Evolutionary conservation across 2,329 filamentous ascomycete genomes (phyloP), one percentile per base, ranked within the genome.

Genomic region (Pyricularia pennisetigena): DNA sequence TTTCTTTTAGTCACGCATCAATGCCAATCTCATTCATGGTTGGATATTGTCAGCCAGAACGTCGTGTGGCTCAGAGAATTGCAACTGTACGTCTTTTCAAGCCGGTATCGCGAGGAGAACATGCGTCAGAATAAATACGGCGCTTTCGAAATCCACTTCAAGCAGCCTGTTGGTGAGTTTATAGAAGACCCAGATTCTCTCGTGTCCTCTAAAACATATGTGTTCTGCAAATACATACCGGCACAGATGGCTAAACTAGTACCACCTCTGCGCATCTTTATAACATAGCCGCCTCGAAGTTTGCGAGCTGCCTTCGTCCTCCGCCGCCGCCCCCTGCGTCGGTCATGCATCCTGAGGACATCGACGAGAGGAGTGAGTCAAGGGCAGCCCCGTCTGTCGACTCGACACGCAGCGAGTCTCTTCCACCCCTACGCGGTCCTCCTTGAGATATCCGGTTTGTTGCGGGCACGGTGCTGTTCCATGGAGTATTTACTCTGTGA

Each of bases 1-100:
- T 69, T 67, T 57, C 32, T 16, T 63, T 3, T 66, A 87, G 85
- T 88, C 28, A 86, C 85, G 1, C 79, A 83, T 66, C 82, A 86
- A 69, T 80, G 79, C 12, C 74, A 76, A 41, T 83, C 82, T 2
- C 73, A 78, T 0, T 79, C 77, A 3, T 88, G 85, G 86, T 75
- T 88, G 24, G 24, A 26, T 78, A 79, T 32, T 82, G 80, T 63
- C 81, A 82, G 57, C 80, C 79, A 14, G 76, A 75, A 14, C 68
- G 78, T 81, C 28, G 76, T 89, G 69, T 82, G 81, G 77, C 75
- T 89, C 2, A 80, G 79, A 41, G 83, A 86, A 69, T 74, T 89
- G 20, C 81, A 86, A 68, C 80, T 85, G 0, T 88, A 87, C 73
- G 82, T 88, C 8, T 88, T 89, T 73, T 86, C 82, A 72, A 76